These are phyloP conservation scores for Erysiphe pulchra DNA, from an alignment of 2,329 filamentous ascomycete species.

Conservation along the genomic window DNA sequence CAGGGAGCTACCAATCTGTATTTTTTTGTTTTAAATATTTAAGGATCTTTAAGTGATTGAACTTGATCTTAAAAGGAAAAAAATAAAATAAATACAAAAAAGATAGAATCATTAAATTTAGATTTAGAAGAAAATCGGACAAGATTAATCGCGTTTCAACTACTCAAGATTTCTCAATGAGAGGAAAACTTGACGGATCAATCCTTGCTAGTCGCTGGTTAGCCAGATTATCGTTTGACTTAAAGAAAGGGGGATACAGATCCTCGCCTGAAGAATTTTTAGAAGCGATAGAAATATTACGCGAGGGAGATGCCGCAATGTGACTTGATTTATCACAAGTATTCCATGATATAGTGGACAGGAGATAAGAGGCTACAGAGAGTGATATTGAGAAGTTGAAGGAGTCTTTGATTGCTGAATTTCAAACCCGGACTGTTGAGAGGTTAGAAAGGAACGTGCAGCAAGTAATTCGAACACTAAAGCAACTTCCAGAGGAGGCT, in stretches of 20 bases:
- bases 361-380: background rate
- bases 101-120: too few species aligned
- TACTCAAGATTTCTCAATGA: too few species aligned
- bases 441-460: background rate
- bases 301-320: background rate
- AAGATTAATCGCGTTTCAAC: too few species aligned
- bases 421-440: background rate
- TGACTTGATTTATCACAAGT: background rate
- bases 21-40: too few species aligned
- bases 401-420: background rate
- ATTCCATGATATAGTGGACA: background rate
- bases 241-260: background rate
- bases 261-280: background rate
- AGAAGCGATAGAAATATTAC: background rate
- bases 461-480: background rate
- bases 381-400: background rate
- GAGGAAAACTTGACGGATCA: too few species aligned
- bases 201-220: background rate
- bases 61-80: too few species aligned
- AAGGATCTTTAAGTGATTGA: too few species aligned
- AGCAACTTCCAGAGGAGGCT: background rate
- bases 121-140: too few species aligned
- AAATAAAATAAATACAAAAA: too few species aligned
- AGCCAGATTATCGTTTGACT: background rate
- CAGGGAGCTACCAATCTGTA: too few species aligned